These are phyloP conservation scores for Serpula lacrymans DNA, from an alignment of 768 basidiomycete species.

Conservation along the genomic window DNA sequence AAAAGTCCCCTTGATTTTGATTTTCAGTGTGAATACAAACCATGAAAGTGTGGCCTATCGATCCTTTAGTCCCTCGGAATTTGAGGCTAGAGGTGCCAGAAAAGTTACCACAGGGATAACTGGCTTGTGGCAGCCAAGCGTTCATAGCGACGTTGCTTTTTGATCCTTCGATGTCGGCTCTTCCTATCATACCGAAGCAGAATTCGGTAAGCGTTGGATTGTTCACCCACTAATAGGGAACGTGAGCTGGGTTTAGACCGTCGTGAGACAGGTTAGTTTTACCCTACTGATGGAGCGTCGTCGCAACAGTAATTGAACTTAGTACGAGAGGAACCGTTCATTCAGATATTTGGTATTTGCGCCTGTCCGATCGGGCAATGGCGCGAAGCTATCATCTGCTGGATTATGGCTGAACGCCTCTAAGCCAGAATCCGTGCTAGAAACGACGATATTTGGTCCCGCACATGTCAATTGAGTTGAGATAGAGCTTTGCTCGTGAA, in stretches of 20 bases:
- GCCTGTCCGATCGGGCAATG: conserved; percentile 76
- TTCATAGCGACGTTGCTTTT: conserved; percentile 83
- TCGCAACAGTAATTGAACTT: conserved; percentile 76
- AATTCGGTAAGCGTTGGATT: conserved; percentile 80
- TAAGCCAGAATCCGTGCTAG: conserved; percentile 80
- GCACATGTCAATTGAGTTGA: conserved; percentile 25
- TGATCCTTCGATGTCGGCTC: conserved; percentile 81
- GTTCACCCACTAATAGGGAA: conserved; percentile 81
- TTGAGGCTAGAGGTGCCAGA: conserved; percentile 80
- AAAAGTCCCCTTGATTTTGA: conserved; percentile 80
- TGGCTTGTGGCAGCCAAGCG: conserved; percentile 80
- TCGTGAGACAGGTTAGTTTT: conserved; percentile 86
- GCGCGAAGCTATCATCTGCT: conserved; percentile 78
- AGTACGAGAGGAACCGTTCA: conserved; percentile 82
- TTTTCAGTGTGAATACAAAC: conserved; percentile 80
- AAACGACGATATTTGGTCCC: conserved; percentile 69
- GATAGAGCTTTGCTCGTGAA: conserved; percentile 66
- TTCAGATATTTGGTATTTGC: conserved; percentile 83
- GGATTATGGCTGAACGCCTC: conserved; percentile 85
- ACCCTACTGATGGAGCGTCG: conserved; percentile 77
- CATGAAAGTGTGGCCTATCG: conserved; percentile 82
- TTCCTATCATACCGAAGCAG: conserved; percentile 80
- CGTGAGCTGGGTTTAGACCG: conserved; percentile 80
- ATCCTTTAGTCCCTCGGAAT: conserved; percentile 79
- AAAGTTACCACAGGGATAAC: conserved; percentile 78